phyloP scores from a whole-genome alignment of 345 rosid species.

The Tarenaya hassleriana region DNA sequence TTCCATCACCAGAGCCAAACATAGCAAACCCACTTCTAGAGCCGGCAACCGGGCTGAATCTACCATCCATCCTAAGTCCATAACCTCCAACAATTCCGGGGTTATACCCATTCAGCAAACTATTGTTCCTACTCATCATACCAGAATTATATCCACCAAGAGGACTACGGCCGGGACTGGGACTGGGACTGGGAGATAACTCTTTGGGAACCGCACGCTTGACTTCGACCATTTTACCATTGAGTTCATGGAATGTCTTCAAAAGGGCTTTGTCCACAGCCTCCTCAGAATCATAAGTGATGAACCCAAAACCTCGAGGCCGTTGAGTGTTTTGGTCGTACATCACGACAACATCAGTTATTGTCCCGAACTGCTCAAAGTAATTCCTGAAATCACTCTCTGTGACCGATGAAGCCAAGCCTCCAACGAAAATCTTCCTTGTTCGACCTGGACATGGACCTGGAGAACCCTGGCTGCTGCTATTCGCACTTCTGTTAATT shows the following conservation, averaged over 20 bases:
- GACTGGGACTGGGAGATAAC: slow-evolving; percentile 64
- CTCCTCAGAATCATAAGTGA: slow-evolving; percentile 71
- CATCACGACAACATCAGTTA: slow-evolving; percentile 79
- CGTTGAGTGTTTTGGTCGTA: slow-evolving; percentile 79
- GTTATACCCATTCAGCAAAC: slow-evolving; percentile 56
- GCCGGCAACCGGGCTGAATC: slow-evolving; percentile 49
- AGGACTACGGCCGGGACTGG: slow-evolving; percentile 54
- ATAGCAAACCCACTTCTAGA: slow-evolving; percentile 62
- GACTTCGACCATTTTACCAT: slow-evolving; percentile 79
- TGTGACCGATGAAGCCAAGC: slow-evolving; percentile 73
- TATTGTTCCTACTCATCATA: slow-evolving; percentile 23
- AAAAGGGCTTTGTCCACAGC: slow-evolving; percentile 61
- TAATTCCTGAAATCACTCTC: slow-evolving; percentile 67
- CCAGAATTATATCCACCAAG: slow-evolving; percentile 66
- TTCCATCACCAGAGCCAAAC: slow-evolving; percentile 48
- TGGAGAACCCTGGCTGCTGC: slow-evolving; percentile 60
- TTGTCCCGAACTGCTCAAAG: slow-evolving; percentile 72
- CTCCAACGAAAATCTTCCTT: slow-evolving; percentile 78
- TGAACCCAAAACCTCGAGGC: slow-evolving; percentile 76
- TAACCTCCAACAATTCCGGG: slow-evolving; percentile 58
- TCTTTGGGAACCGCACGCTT: slow-evolving; percentile 80
- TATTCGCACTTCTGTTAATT: slow-evolving; percentile 41
- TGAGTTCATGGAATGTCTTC: slow-evolving; percentile 67
- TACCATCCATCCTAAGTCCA: slow-evolving; percentile 61
- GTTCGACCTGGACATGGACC: slow-evolving; percentile 68